Evolutionary conservation across 257 asterid genomes (phyloP).

Genomic region (Nicotiana undulata): DNA sequence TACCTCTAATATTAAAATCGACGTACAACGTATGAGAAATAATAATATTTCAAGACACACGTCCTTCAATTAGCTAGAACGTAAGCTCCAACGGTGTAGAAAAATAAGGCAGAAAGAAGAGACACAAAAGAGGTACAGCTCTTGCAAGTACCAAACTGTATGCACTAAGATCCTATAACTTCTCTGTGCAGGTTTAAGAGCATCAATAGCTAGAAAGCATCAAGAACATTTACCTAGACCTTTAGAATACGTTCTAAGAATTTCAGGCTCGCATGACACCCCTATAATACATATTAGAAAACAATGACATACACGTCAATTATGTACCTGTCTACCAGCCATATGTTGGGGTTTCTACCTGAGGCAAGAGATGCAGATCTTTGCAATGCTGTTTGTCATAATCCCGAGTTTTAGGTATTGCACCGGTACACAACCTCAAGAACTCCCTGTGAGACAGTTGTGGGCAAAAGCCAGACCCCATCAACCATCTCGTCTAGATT

Average conservation of each 20-base stretch:
- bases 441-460: constrained; percentile 80
- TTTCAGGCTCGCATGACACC: not conserved
- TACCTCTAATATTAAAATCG: too few species aligned
- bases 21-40: too few species aligned
- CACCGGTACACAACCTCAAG: constrained; percentile 79
- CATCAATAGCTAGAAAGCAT: constrained; percentile 4
- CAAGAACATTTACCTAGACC: not conserved
- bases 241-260: not conserved
- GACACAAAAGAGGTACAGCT: not conserved
- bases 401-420: constrained; percentile 68
- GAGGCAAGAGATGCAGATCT: constrained; percentile 76
- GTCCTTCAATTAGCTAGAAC: too few species aligned
- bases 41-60: too few species aligned
- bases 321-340: constrained; percentile 62
- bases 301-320: constrained; percentile 31
- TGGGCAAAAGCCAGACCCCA: constrained; percentile 90
- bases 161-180: not conserved
- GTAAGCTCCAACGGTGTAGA: too few species aligned
- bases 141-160: not conserved
- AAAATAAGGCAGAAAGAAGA: too few species aligned
- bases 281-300: constrained; percentile 16
- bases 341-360: constrained; percentile 83
- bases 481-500: constrained; percentile 58
- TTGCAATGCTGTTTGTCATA: constrained; percentile 63
- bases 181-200: not conserved